These are phyloP conservation scores for Casaregolazyma suthepensis DNA, from an alignment of 1,139 yeast genomes.

Conservation along the genomic window DNA sequence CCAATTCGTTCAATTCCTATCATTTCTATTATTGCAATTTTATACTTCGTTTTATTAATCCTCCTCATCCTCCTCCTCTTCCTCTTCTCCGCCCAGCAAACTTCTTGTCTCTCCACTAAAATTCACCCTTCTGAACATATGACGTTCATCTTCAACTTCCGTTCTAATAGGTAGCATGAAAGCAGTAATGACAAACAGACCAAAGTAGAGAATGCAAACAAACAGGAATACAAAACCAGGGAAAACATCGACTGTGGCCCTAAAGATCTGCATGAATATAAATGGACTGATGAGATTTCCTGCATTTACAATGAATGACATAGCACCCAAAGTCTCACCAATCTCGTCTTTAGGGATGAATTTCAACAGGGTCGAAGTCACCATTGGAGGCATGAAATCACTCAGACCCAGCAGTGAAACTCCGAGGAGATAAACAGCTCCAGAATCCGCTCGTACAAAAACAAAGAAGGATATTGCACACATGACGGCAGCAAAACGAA, in stretches of 20 bases:
- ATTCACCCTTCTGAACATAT: constrained; percentile 2
- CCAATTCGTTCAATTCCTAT: too few relatives aligned
- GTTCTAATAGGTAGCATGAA: constrained; percentile 10
- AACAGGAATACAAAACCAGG: constrained; percentile 27
- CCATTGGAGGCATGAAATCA: constrained; percentile 41
- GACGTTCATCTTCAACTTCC: constrained; percentile 3
- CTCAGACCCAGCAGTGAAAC: constrained; percentile 39
- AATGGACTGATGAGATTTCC: constrained; percentile 26
- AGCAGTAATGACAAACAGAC: constrained; percentile 12
- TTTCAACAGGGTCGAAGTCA: constrained; percentile 47
- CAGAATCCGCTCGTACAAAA: constrained; percentile 31
- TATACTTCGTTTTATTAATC: not conserved
- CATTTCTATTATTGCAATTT: not conserved
- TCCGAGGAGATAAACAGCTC: constrained; percentile 23
- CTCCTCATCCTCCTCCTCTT: constrained; percentile 1
- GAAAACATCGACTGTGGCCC: constrained; percentile 22
- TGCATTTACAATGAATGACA: constrained; percentile 25
- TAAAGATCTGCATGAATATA: constrained; percentile 26
- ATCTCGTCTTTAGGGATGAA: constrained; percentile 35
- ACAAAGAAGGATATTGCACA: constrained; percentile 42
- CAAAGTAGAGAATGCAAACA: constrained; percentile 16
- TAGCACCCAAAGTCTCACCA: constrained; percentile 32
- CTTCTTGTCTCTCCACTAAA: not conserved
- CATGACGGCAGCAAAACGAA: constrained; percentile 35
- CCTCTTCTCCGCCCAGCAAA: not conserved